Evolutionary conservation across 306 rosid genomes (phyloP).

Genomic region (Corylus heterophylla): DNA sequence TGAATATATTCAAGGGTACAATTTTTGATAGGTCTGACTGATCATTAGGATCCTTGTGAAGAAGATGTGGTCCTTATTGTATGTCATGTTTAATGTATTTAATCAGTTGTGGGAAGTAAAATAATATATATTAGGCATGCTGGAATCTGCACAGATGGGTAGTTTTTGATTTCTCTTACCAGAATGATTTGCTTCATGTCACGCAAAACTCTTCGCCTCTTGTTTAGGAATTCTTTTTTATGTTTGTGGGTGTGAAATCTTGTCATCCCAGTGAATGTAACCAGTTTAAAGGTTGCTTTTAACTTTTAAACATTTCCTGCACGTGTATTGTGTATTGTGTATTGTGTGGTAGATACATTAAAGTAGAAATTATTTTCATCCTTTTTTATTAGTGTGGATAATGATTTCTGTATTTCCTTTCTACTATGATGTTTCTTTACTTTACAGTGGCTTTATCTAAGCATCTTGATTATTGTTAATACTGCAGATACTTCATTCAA

Average conservation of each 20-base stretch:
- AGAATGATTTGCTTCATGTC: background rate
- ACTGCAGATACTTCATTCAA: slow-evolving; percentile 77
- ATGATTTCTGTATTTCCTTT: background rate
- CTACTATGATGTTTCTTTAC: background rate
- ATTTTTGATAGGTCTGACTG: background rate
- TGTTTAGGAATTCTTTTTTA: background rate
- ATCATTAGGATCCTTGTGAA: background rate
- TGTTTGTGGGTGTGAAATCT: background rate
- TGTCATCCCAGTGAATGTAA: background rate
- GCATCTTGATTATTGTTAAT: slow-evolving; percentile 24
- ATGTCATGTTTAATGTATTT: background rate
- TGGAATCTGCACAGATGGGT: background rate
- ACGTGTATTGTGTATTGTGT: background rate
- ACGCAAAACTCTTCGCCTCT: background rate
- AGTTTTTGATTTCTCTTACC: background rate
- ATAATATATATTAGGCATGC: background rate
- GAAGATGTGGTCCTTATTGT: background rate
- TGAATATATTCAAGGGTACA: background rate
- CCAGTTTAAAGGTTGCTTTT: slow-evolving; percentile 5
- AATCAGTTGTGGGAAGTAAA: background rate
- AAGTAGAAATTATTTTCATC: background rate
- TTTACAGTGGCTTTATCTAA: slow-evolving; percentile 19
- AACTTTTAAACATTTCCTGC: background rate
- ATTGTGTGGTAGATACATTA: background rate
- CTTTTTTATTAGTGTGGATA: background rate